These are phyloP conservation scores for Neltuma alba DNA, from an alignment of 306 rosid species.

Conservation along the genomic window DNA sequence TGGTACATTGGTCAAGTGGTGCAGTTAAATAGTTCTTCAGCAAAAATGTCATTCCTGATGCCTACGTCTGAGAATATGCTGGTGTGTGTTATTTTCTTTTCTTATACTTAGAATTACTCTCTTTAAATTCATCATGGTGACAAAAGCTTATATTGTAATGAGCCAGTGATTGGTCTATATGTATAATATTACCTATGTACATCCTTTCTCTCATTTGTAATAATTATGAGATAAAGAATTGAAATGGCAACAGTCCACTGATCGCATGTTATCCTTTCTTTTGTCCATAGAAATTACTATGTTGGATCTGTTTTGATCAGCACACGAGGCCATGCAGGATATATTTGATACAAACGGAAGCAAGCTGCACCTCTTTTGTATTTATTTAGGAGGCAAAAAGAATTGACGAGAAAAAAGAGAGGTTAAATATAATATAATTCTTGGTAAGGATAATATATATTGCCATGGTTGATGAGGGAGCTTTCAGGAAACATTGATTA, in stretches of 20 bases:
- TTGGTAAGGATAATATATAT: slow-evolving; percentile 14
- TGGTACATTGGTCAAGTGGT: slow-evolving; percentile 86
- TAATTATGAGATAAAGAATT: slow-evolving; percentile 6
- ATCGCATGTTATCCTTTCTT: not conserved
- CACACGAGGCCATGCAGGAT: not conserved
- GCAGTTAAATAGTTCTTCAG: slow-evolving; percentile 59
- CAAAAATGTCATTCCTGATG: slow-evolving; percentile 80
- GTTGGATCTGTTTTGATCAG: not conserved
- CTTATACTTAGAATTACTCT: slow-evolving; percentile 12
- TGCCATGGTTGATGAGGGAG: not conserved
- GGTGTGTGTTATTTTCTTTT: slow-evolving; percentile 53
- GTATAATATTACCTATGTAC: not conserved
- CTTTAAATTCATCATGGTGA: slow-evolving; percentile 15
- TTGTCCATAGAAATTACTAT: not conserved
- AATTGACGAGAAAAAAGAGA: not conserved
- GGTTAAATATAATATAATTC: not conserved
- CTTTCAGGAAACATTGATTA: not conserved
- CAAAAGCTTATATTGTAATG: slow-evolving; percentile 4
- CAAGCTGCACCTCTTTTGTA: slow-evolving; percentile 16
- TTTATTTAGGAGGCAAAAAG: slow-evolving; percentile 9
- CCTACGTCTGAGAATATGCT: slow-evolving; percentile 87
- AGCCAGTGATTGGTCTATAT: slow-evolving; percentile 9
- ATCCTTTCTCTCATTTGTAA: not conserved
- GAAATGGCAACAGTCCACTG: slow-evolving; percentile 10
- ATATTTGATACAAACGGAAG: not conserved